These are phyloP conservation scores for Hyphopichia wangnamkhiaoensis DNA, from an alignment of 1,139 yeast species.

Conservation along the genomic window DNA sequence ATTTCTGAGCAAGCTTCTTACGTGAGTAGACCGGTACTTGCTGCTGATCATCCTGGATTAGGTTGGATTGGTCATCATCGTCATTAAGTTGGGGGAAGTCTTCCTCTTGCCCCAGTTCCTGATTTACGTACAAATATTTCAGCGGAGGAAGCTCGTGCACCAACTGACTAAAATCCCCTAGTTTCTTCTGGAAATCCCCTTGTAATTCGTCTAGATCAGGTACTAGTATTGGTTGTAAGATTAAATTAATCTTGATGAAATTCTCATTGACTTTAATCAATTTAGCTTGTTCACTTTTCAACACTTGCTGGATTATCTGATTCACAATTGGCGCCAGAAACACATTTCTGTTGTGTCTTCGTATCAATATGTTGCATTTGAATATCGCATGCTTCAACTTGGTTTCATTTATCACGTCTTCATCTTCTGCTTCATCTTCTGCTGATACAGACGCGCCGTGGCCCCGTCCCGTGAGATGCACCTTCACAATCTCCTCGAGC, in stretches of 20 bases:
- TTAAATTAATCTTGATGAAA: slow-evolving; percentile 20
- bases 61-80: slow-evolving; percentile 7
- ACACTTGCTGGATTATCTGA: slow-evolving; percentile 38
- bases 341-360: slow-evolving; percentile 28
- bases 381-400: slow-evolving; percentile 25
- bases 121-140: slow-evolving; percentile 24
- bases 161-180: slow-evolving; percentile 22
- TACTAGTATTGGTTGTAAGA: slow-evolving; percentile 31
- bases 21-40: slow-evolving; percentile 1
- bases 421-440: no score
- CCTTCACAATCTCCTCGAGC: slow-evolving; percentile 6
- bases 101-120: slow-evolving; percentile 8
- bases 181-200: slow-evolving; percentile 2
- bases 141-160: slow-evolving; percentile 36
- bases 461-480: no score
- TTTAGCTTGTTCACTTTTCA: slow-evolving; percentile 34
- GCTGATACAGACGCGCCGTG: no score
- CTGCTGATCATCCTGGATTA: slow-evolving; percentile 18
- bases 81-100: no score
- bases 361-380: slow-evolving; percentile 29
- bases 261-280: slow-evolving; percentile 28
- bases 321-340: slow-evolving; percentile 34
- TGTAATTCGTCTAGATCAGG: slow-evolving; percentile 22
- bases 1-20: slow-evolving; percentile 7
- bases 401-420: slow-evolving; percentile 14